phyloP scores from a whole-genome alignment of 805 yeast species.

The Candida golubevii region DNA sequence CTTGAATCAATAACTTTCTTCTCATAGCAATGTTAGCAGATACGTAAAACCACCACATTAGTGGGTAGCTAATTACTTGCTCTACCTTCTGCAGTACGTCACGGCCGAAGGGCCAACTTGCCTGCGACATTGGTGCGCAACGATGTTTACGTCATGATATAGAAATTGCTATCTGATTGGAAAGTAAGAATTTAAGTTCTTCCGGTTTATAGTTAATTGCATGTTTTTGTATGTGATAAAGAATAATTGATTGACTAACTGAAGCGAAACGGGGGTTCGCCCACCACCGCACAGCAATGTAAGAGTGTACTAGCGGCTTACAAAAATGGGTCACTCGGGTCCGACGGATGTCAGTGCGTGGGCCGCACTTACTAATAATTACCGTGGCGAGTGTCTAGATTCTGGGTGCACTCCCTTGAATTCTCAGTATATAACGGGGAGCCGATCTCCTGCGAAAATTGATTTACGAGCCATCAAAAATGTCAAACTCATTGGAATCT shows the following conservation, averaged over 20 bases:
- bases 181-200: too few species aligned
- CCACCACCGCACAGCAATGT: too few species aligned
- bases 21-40: constrained; percentile 1
- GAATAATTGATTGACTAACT: too few species aligned
- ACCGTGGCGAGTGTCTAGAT: constrained; percentile 12
- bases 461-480: constrained; percentile 3
- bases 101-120: background rate
- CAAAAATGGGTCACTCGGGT: constrained; percentile 5
- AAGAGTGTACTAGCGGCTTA: too few species aligned
- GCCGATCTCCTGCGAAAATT: background rate
- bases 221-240: too few species aligned
- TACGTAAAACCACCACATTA: too few species aligned
- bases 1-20: constrained; percentile 33
- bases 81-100: constrained; percentile 7
- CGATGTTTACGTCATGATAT: too few species aligned
- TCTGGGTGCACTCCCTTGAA: constrained; percentile 5
- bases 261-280: too few species aligned
- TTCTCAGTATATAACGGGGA: constrained; percentile 7
- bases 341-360: background rate
- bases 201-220: too few species aligned
- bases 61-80: background rate
- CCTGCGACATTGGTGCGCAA: too few species aligned
- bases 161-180: too few species aligned
- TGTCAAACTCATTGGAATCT: constrained; percentile 75
- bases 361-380: constrained; percentile 5